Conservation (phyloP, 1,284 basidiomycete species). For the Crepidotus sp. region DNA sequence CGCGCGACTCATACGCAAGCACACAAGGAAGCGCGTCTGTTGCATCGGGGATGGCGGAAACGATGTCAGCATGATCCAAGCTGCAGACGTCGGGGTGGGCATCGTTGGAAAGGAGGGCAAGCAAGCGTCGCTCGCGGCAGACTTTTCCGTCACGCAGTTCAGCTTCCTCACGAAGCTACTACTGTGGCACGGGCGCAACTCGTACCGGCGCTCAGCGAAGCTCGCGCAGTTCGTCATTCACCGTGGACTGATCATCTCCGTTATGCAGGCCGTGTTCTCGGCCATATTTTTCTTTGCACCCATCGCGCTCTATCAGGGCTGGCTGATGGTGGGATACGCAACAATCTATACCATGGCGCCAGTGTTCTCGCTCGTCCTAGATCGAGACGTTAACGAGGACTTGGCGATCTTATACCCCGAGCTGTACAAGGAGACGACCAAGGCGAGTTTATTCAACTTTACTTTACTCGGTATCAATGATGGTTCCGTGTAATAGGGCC, state of each 20-base stretch:
- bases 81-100: constrained; percentile 89
- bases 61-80: constrained; percentile 95
- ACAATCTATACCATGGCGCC: constrained; percentile 99
- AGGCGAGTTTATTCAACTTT: too few relatives aligned
- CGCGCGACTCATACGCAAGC: constrained; percentile 81
- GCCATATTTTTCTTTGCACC: constrained; percentile 99
- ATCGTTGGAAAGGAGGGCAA: constrained; percentile 99
- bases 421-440: constrained; percentile 94
- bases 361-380: constrained; percentile 93
- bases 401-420: constrained; percentile 94
- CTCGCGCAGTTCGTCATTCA: constrained; percentile 99
- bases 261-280: constrained; percentile 96
- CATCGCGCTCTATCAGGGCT: constrained; percentile 96
- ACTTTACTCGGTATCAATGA: too few relatives aligned
- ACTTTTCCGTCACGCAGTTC: constrained; percentile 97
- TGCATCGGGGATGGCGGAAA: constrained; percentile 97
- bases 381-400: constrained; percentile 94
- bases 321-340: constrained; percentile 97
- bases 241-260: constrained; percentile 92
- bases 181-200: constrained; percentile 95
- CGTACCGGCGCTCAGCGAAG: constrained; percentile 96
- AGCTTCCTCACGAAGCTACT: constrained; percentile 91
- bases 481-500: constrained; percentile 58
- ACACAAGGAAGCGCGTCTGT: constrained; percentile 92
- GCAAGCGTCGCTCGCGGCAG: constrained; percentile 95